Evolutionary conservation across 176 grass and related monocot genomes (phyloP).

Genomic region (Ananas comosus): DNA sequence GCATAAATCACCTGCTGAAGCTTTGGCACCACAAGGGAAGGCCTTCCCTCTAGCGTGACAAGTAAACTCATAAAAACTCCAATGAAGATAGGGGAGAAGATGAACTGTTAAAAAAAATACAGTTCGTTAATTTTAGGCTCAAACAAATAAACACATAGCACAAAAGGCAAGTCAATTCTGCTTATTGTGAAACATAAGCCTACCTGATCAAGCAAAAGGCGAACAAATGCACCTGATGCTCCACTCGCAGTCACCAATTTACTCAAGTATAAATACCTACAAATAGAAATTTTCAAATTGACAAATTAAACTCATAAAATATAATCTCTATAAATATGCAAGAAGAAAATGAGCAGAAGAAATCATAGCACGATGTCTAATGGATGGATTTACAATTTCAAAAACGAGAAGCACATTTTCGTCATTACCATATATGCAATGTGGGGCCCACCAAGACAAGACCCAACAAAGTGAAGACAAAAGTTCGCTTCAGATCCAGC

Average conservation of each 20-base stretch:
- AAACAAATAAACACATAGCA: neutral
- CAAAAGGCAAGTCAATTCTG: neutral
- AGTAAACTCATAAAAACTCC: slow-evolving; percentile 75
- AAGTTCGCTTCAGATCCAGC: slow-evolving; percentile 69
- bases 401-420: slow-evolving; percentile 2
- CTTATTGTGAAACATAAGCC: neutral
- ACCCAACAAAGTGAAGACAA: slow-evolving; percentile 82
- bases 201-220: slow-evolving; percentile 88
- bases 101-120: slow-evolving; percentile 30
- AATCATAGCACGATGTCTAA: neutral
- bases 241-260: slow-evolving; percentile 52
- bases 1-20: slow-evolving; percentile 67
- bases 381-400: slow-evolving; percentile 1
- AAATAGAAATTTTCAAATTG: slow-evolving; percentile 14
- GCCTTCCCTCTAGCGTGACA: slow-evolving; percentile 70
- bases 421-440: slow-evolving; percentile 72
- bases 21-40: slow-evolving; percentile 68
- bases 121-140: slow-evolving; percentile 16
- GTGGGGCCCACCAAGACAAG: slow-evolving; percentile 67
- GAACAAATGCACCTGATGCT: slow-evolving; percentile 51
- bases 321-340: slow-evolving; percentile 11
- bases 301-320: slow-evolving; percentile 3
- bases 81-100: slow-evolving; percentile 88
- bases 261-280: slow-evolving; percentile 93
- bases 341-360: neutral